A percentile compares a stretch with the other conserved stretches of the same genome.
phyloP scores from a whole-genome alignment of 257 asterid species.

The Rubia yunnanensis region DNA sequence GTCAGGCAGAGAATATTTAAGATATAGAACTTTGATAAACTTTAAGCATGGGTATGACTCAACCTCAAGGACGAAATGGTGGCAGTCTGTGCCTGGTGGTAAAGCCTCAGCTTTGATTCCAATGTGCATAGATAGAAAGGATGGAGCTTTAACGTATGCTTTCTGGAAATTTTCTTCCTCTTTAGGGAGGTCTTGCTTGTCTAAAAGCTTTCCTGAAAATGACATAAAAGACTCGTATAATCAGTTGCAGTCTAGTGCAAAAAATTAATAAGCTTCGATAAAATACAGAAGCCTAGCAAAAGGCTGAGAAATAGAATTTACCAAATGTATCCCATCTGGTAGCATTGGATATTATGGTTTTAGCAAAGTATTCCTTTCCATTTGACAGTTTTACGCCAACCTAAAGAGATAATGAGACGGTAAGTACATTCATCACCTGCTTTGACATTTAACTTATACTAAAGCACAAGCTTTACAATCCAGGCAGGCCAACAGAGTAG shows the following conservation, averaged over 20 bases:
- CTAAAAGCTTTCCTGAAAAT: constrained; percentile 65
- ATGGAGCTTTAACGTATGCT: constrained; percentile 92
- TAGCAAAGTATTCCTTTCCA: constrained; percentile 72
- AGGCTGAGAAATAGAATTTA: constrained; percentile 27
- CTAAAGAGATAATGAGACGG: constrained; percentile 25
- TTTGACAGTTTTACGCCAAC: constrained; percentile 91
- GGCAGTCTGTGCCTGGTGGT: constrained; percentile 87
- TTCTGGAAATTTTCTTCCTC: constrained; percentile 89
- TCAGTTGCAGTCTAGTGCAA: not conserved
- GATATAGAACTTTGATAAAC: not conserved
- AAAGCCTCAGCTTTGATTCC: constrained; percentile 85
- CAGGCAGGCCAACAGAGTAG: constrained; percentile 11
- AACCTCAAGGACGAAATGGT: constrained; percentile 93
- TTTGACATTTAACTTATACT: constrained; percentile 11
- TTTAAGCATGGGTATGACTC: constrained; percentile 7
- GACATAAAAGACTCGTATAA: constrained; percentile 7
- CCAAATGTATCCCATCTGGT: constrained; percentile 99
- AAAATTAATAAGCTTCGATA: not conserved
- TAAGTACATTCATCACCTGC: constrained; percentile 2
- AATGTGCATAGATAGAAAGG: constrained; percentile 90
- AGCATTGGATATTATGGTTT: constrained; percentile 85
- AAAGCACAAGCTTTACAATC: not conserved
- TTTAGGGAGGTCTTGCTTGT: constrained; percentile 65
- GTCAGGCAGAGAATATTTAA: not conserved
- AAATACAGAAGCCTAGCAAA: not conserved